Conservation (phyloP, 495 filamentous ascomycete genomes). For the Chaetomidium leptoderma region DNA sequence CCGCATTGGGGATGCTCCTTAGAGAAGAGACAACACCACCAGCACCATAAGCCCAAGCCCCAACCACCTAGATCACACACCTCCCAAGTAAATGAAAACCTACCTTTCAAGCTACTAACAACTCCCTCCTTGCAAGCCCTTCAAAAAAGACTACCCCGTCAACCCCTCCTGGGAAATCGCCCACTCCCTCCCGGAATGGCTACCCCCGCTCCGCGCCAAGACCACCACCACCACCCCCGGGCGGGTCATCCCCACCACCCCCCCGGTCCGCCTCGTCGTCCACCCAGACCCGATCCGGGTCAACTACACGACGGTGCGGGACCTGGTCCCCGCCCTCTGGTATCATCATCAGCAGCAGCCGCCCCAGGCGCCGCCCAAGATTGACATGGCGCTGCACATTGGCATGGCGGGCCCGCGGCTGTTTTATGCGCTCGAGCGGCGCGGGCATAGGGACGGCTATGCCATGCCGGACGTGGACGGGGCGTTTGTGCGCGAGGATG, state of each 20-base stretch:
- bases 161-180: conserved; percentile 74
- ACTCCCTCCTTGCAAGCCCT: conserved; percentile 48
- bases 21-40: neutral
- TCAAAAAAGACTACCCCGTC: conserved; percentile 56
- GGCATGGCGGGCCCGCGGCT: conserved; percentile 70
- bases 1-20: no score
- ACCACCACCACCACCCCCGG: conserved; percentile 18
- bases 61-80: no score
- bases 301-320: conserved; percentile 60
- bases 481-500: conserved; percentile 46
- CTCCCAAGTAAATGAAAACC: neutral
- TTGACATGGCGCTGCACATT: conserved; percentile 70
- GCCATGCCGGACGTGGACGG: conserved; percentile 63
- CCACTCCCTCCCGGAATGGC: conserved; percentile 43
- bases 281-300: conserved; percentile 66
- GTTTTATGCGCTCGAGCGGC: conserved; percentile 65
- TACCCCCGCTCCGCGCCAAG: conserved; percentile 46
- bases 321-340: conserved; percentile 59
- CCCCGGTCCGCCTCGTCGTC: conserved; percentile 59
- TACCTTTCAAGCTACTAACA: neutral
- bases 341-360: conserved; percentile 17
- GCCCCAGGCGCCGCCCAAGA: no score
- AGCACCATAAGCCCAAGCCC: no score
- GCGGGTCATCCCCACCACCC: conserved; percentile 19
- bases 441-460: conserved; percentile 75